These are phyloP conservation scores for Kokia cookei DNA, from an alignment of 441 rosid genomes.

Conservation along the genomic window DNA sequence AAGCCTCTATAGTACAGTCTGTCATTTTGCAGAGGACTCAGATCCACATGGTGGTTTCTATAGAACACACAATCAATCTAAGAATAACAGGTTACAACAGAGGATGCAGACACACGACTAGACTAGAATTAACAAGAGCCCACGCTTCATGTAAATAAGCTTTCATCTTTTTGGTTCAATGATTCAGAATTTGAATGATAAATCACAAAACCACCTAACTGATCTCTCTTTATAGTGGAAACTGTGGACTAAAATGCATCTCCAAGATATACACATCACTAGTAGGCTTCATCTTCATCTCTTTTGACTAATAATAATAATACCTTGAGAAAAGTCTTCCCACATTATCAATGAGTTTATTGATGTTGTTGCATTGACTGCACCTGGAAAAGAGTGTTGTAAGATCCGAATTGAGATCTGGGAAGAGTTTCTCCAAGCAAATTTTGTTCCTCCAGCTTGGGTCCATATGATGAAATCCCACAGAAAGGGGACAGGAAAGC, in stretches of 20 bases:
- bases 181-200: slow-evolving; percentile 24
- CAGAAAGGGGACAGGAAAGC: slow-evolving; percentile 33
- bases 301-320: background rate
- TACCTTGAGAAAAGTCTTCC: slow-evolving; percentile 12
- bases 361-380: slow-evolving; percentile 56
- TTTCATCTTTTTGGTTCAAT: slow-evolving; percentile 16
- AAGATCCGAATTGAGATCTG: slow-evolving; percentile 57
- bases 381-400: slow-evolving; percentile 40
- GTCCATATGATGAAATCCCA: slow-evolving; percentile 45
- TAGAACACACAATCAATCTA: slow-evolving; percentile 10
- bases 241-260: slow-evolving; percentile 19
- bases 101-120: slow-evolving; percentile 7
- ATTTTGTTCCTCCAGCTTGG: slow-evolving; percentile 59
- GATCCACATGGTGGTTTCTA: background rate
- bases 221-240: slow-evolving; percentile 15
- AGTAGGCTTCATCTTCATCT: slow-evolving; percentile 3
- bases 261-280: slow-evolving; percentile 26
- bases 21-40: slow-evolving; percentile 5
- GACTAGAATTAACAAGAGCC: slow-evolving; percentile 6
- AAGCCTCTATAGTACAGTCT: background rate
- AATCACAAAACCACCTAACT: slow-evolving; percentile 22
- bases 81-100: slow-evolving; percentile 4
- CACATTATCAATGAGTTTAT: slow-evolving; percentile 17
- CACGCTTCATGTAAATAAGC: slow-evolving; percentile 21
- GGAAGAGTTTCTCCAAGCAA: slow-evolving; percentile 32